These are phyloP conservation scores for Candida morakotiae DNA, from an alignment of 805 yeast genomes.

Conservation along the genomic window DNA sequence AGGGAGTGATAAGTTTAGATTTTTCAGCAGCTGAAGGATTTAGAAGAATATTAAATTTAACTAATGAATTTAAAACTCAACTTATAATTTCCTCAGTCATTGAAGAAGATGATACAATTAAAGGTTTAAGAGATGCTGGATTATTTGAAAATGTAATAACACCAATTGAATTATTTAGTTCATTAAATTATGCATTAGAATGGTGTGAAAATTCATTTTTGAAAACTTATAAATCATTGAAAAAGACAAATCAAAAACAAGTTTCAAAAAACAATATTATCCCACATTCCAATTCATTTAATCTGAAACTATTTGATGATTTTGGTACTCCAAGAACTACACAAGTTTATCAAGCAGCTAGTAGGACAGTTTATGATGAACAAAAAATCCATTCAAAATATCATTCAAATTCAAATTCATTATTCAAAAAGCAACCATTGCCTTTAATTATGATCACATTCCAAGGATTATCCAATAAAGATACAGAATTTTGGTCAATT, in stretches of 20 bases:
- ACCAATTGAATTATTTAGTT: constrained; percentile 61
- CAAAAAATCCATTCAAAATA: constrained; percentile 43
- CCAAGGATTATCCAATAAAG: constrained; percentile 50
- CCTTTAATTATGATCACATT: constrained; percentile 63
- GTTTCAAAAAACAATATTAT: neutral
- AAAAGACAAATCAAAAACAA: constrained; percentile 16
- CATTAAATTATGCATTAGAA: constrained; percentile 83
- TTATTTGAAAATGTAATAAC: constrained; percentile 39
- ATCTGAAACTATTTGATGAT: neutral
- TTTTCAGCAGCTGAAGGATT: constrained; percentile 96
- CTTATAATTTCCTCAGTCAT: constrained; percentile 75
- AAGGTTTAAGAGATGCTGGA: constrained; percentile 79
- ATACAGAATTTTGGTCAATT: constrained; percentile 58
- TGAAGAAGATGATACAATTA: constrained; percentile 61
- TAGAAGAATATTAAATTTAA: constrained; percentile 75
- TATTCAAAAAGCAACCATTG: constrained; percentile 50
- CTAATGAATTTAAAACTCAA: constrained; percentile 64
- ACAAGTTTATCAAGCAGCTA: constrained; percentile 51
- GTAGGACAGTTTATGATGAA: constrained; percentile 40
- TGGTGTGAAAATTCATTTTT: constrained; percentile 95
- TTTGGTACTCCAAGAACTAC: constrained; percentile 46
- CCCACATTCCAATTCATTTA: constrained; percentile 2
- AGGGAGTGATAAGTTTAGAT: constrained; percentile 76
- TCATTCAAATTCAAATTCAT: constrained; percentile 36
- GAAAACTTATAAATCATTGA: constrained; percentile 47